Evolutionary conservation across 495 filamentous ascomycete genomes (phyloP).

Genomic region (Penicillium maclennaniae): DNA sequence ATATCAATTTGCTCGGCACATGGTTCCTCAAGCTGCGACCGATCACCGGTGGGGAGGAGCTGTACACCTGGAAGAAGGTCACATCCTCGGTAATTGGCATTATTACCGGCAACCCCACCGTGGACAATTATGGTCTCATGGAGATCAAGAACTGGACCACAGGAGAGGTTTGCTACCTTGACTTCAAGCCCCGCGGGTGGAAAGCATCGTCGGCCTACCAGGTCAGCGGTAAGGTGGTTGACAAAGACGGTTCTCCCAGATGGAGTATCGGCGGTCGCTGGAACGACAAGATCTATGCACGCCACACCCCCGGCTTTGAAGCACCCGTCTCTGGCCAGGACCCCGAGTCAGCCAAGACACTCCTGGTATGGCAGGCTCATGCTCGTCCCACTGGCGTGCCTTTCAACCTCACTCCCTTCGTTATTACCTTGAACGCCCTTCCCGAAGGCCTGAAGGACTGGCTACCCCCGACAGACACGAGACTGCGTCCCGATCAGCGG

Average conservation of each 20-base stretch:
- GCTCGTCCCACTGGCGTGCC: constrained; percentile 76
- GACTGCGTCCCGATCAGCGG: constrained; percentile 89
- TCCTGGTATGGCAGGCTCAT: constrained; percentile 90
- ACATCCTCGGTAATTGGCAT: constrained; percentile 97
- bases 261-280: constrained; percentile 91
- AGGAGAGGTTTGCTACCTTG: constrained; percentile 81
- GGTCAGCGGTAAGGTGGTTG: constrained; percentile 78
- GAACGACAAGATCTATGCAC: constrained; percentile 97
- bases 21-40: constrained; percentile 93
- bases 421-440: constrained; percentile 85
- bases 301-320: constrained; percentile 87
- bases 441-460: constrained; percentile 67
- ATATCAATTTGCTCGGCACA: constrained; percentile 92
- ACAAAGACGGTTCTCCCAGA: constrained; percentile 65
- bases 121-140: constrained; percentile 98
- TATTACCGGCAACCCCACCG: constrained; percentile 90
- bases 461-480: constrained; percentile 87
- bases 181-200: constrained; percentile 96
- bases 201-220: constrained; percentile 86
- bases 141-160: constrained; percentile 96
- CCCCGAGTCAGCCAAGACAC: constrained; percentile 59
- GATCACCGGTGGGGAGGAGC: constrained; percentile 72
- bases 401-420: constrained; percentile 97
- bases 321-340: constrained; percentile 57
- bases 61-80: constrained; percentile 99